phyloP scores from a whole-genome alignment of 2,329 filamentous ascomycete genomes.

The Fusarium nisikadoi region DNA sequence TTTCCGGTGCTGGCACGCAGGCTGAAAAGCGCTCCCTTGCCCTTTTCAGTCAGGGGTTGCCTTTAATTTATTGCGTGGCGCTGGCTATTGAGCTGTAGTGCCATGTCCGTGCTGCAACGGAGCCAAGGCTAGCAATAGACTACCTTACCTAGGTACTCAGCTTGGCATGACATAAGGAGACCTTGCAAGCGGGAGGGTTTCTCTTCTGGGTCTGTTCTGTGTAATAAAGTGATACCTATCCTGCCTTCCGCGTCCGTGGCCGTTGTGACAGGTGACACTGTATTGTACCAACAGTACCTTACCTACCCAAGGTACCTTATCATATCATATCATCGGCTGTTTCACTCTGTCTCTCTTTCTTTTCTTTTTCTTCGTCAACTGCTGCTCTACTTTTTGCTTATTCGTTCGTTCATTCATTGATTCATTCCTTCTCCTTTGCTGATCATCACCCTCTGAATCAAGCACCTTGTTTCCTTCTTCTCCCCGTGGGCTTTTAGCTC shows the following conservation, averaged over 20 bases:
- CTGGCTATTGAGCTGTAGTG: neutral
- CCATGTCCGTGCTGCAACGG: neutral
- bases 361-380: neutral
- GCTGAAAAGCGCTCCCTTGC: constrained; percentile 11
- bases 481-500: neutral
- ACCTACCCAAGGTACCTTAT: neutral
- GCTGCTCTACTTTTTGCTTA: neutral
- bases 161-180: neutral
- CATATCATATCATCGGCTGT: neutral
- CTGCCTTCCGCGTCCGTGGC: neutral
- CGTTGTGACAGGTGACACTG: neutral
- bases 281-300: too few species aligned
- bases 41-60: neutral
- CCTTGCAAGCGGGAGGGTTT: neutral
- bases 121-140: neutral
- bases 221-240: neutral
- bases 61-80: neutral
- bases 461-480: neutral
- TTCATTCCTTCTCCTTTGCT: neutral
- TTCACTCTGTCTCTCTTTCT: neutral
- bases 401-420: too few species aligned
- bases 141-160: too few species aligned
- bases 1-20: neutral
- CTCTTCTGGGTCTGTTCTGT: neutral
- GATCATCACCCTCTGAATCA: neutral